Evolutionary conservation across 495 filamentous ascomycete species (phyloP).

Genomic region (Haplographium delicatum): DNA sequence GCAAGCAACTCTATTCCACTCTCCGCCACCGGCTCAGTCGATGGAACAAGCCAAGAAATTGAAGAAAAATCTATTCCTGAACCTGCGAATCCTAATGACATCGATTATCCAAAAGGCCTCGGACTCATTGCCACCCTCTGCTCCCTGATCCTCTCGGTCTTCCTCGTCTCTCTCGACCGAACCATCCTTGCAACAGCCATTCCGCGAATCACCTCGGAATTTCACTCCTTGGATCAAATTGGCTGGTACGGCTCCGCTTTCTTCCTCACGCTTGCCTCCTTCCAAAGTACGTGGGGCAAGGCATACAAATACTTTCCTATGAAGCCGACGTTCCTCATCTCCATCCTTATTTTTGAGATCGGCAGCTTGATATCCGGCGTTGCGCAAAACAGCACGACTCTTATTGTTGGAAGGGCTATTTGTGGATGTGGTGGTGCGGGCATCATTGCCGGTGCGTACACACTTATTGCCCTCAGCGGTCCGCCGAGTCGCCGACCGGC

Average conservation of each 20-base stretch:
- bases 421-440: conserved; percentile 45
- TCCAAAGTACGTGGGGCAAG: conserved; percentile 41
- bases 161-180: conserved; percentile 57
- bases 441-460: too few species aligned
- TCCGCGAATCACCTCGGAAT: conserved; percentile 37
- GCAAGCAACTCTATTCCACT: too few species aligned
- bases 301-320: conserved; percentile 42
- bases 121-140: conserved; percentile 39
- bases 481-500: too few species aligned
- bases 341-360: conserved; percentile 42
- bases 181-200: conserved; percentile 54
- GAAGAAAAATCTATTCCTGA: too few species aligned
- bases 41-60: too few species aligned
- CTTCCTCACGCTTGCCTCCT: conserved; percentile 33
- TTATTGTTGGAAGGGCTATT: too few species aligned
- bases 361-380: conserved; percentile 52
- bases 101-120: conserved; percentile 38
- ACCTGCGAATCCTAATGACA: too few species aligned
- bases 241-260: conserved; percentile 50
- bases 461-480: too few species aligned
- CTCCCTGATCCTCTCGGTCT: conserved; percentile 44
- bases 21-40: too few species aligned
- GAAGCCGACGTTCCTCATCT: conserved; percentile 38
- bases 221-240: conserved; percentile 34
- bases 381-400: too few species aligned